Evolutionary conservation across 202 grass and related monocot genomes (phyloP), one percentile per base, ranked within the genome.

Genomic region (Miscanthus sacchariflorus): DNA sequence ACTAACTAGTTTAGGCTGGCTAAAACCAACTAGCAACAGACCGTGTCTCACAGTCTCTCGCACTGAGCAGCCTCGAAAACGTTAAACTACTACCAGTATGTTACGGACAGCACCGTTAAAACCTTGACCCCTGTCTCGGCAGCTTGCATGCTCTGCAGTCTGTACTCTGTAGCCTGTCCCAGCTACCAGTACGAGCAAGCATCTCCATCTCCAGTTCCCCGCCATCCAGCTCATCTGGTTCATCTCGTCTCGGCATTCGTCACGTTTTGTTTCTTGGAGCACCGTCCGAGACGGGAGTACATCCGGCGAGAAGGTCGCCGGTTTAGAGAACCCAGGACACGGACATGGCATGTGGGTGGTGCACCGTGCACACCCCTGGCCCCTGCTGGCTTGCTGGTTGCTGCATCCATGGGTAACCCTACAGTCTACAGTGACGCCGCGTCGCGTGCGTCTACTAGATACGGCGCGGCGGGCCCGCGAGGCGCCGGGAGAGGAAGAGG

Each of bases 291-390:
- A 52, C 50, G 11, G 11, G 12, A 24, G 45, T 70, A 48, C 46
- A 18, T 54, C 39, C 70, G 39, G 59, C 21, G 48, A 71, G 14
- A 25, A 44, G 48, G 38, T 28, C 4, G 72, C 77, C 17, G 76
- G 14, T 35, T 35, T 0, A 3, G 75, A 7, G 54, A 85, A 63
- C 3, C 12, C 39, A 7, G 11, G 23, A 36, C 76, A 68, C 6
- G 11, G 23, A 36, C 76, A 68, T 9, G 64, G 50, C 83, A 86
- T 82, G 78, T 85, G 66, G 27, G 48, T 14, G 27, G 48, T 14
- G 39, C 39, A 42, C 39, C 35, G 46, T 43, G n/a, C 24, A 18
- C 12, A 9, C 17, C 3, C 30, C 64, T 13, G 6, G 0, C 1
- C 7, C 3, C 13, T 7, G n/a, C 43, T 9, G 63, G 8, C 11